These are phyloP conservation scores for Lophiostoma macrostomum DNA, from an alignment of 495 filamentous ascomycete genomes.

Conservation along the genomic window DNA sequence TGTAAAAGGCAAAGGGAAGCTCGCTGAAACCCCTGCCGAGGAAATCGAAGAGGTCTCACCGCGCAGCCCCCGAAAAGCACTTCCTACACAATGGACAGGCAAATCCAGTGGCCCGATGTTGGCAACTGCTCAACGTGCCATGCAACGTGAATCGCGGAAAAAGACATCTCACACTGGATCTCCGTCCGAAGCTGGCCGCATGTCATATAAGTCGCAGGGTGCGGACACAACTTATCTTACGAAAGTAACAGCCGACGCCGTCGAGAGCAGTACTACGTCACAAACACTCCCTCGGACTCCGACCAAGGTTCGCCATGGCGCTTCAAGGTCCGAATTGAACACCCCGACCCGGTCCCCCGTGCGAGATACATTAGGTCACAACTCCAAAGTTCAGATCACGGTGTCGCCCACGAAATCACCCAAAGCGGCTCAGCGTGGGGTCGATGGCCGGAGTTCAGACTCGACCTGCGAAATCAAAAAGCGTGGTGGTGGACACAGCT, in stretches of 20 bases:
- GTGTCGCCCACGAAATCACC: conserved; percentile 7
- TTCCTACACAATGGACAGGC: conserved; percentile 7
- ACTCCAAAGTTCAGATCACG: conserved; percentile 5
- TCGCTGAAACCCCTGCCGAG: not conserved
- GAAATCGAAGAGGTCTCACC: not conserved
- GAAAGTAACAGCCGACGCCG: conserved; percentile 9
- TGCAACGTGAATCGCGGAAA: conserved; percentile 20
- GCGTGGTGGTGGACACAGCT: not conserved
- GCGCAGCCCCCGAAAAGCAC: conserved; percentile 19
- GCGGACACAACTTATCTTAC: conserved; percentile 14
- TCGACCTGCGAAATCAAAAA: not conserved
- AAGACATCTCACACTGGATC: conserved; percentile 5
- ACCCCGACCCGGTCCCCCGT: not conserved
- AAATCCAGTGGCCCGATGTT: conserved; percentile 12
- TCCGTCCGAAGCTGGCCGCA: not conserved
- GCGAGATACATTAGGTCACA: not conserved
- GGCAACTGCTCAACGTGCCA: conserved; percentile 17
- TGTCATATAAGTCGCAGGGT: conserved; percentile 2
- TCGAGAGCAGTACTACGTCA: conserved; percentile 10
- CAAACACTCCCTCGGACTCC: not conserved
- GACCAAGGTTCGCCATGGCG: not conserved
- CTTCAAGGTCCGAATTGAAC: conserved; percentile 8
- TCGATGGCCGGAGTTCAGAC: too few relatives aligned
- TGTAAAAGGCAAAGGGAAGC: not conserved
- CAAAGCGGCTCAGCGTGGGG: not conserved